Base-by-base conservation (phyloP, 225 moss, liverwort and hornwort genomes). In the Marchantia paleacea region DNA sequence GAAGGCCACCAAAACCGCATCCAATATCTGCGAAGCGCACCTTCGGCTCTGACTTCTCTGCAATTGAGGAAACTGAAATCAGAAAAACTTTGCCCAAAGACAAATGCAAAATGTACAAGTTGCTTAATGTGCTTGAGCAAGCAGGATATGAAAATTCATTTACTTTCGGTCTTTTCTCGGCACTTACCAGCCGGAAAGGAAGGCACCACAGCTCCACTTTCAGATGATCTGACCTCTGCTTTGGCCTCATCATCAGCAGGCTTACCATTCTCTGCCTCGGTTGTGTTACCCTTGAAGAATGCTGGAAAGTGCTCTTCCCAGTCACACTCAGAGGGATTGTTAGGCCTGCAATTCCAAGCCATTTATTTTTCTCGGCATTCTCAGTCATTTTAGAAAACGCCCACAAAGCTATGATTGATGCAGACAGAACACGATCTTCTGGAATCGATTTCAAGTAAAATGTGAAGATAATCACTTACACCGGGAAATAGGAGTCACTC, bases 1-100 rank as follows among this genome's bases (percentile, higher is more conserved):
- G 73, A 54, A 97, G 97, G 29, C 97, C 97, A 84, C 97, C 97
- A 58, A 97, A 97, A 55, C 97, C 95, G 77, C 97, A 97, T 52
- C 97, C 97, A 77, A 97, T 88, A 82, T 97, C 97, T 79, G 92
- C 97, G 89, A 95, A 93, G 69, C 90, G 90, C 77, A 95, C 89
- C 88, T 92, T 92, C 76, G 88, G 30, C 73, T 91, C 91, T 84
- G 63, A 82, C 73, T 75, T 82, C 62, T 81, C 93, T 94, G 89
- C 88, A 30, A n/a, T 26, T 0, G 50, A 51, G 12, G 11, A 8
- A 74, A 1, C 25, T 14, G 50, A 47, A 76, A 18, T 39, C 39
- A 76, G 18, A 7, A n/a, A 39, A 39, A 2, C 39, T 39, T 39
- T 39, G 39, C 39, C 39, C 39, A 5, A 39, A 39, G 3, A 39